Percentiles rank a stretch among this genome's conserved stretches.
Evolutionary conservation across 306 rosid genomes (phyloP).

Genomic region (Hippophae gyantsensis): DNA sequence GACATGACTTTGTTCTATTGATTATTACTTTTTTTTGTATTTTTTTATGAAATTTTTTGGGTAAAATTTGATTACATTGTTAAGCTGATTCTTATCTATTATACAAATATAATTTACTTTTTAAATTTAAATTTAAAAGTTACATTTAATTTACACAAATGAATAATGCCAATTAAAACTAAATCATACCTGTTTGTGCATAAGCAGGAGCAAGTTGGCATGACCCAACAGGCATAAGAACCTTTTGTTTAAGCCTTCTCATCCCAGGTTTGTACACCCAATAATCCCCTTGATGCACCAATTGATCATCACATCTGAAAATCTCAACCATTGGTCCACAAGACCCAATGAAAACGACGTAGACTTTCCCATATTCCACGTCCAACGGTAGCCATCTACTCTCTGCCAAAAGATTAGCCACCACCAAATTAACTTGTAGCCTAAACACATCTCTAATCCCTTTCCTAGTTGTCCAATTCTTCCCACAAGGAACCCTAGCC

Average conservation of each 20-base stretch:
- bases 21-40: too few relatives aligned
- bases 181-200: conserved; percentile 50
- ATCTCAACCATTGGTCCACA: conserved; percentile 89
- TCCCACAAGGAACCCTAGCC: conserved; percentile 51
- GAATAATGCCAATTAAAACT: not conserved
- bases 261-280: conserved; percentile 62
- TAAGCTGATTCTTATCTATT: too few relatives aligned
- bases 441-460: conserved; percentile 49
- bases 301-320: conserved; percentile 65
- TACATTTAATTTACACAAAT: not conserved
- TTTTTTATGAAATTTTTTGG: too few relatives aligned
- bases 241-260: conserved; percentile 46
- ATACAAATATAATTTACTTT: too few relatives aligned
- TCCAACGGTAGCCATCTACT: conserved; percentile 34
- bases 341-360: conserved; percentile 53
- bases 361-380: conserved; percentile 23
- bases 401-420: conserved; percentile 56
- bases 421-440: conserved; percentile 73
- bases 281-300: conserved; percentile 31
- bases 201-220: conserved; percentile 56
- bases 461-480: not conserved
- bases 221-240: conserved; percentile 64
- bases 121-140: too few relatives aligned
- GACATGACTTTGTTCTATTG: too few relatives aligned
- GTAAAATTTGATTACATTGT: too few relatives aligned